Percentiles rank a stretch among this genome's conserved stretches.
Evolutionary conservation across 2,329 filamentous ascomycete species (phyloP).

Genomic region (Rutstroemia sp.): DNA sequence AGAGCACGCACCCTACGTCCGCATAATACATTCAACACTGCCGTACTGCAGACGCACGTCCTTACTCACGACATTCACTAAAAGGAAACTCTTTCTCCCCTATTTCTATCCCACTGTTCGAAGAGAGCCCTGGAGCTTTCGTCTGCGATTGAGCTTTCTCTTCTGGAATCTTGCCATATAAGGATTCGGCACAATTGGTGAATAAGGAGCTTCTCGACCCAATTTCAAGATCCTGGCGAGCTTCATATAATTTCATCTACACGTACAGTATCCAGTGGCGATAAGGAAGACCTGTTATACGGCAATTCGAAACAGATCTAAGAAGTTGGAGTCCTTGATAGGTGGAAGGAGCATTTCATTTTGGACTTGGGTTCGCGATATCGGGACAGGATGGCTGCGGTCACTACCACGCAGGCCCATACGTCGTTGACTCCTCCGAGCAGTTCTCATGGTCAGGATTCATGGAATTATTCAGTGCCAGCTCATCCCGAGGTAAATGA

Average conservation of each 20-base stretch:
- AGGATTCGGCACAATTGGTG: no score
- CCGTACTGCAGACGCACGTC: slow-evolving; percentile 12
- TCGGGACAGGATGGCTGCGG: slow-evolving; percentile 27
- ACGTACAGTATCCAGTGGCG: no score
- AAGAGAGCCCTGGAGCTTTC: no score
- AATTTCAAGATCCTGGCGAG: no score
- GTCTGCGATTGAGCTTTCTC: no score
- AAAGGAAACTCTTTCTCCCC: slow-evolving; percentile 4
- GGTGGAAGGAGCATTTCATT: not conserved
- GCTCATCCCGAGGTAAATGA: slow-evolving; percentile 24
- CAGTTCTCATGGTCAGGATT: slow-evolving; percentile 25
- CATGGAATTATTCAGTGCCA: slow-evolving; percentile 28
- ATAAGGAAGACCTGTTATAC: no score
- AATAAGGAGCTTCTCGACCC: no score
- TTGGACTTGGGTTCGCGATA: no score
- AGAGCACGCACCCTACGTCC: no score
- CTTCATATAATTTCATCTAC: no score
- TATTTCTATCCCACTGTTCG: not conserved
- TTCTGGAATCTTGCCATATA: no score
- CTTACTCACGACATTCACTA: slow-evolving; percentile 10
- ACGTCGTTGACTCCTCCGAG: slow-evolving; percentile 27
- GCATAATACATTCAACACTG: not conserved
- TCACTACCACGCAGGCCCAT: slow-evolving; percentile 29
- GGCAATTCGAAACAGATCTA: not conserved
- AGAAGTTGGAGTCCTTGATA: not conserved